Base-by-base conservation (phyloP, 1,284 basidiomycete species). In the Malassezia caprae region DNA sequence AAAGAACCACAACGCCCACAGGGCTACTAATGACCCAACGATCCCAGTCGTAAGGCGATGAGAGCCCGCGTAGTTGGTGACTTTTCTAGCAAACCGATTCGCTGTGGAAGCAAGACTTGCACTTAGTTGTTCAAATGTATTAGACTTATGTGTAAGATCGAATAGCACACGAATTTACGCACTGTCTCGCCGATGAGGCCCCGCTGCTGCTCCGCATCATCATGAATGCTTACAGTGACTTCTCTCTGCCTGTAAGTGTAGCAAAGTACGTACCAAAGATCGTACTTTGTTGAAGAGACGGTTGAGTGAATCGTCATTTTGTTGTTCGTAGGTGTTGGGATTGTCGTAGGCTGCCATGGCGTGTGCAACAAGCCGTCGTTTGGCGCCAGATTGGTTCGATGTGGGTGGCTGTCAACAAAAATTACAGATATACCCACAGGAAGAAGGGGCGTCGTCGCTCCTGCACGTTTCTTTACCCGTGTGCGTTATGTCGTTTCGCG, bases 301-400 rank as follows among this genome's bases (percentile, higher is more conserved):
- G 56, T 68, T 62, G 48, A 70, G 60, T 24, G 68, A 59, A 27
- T 62, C 60, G 42, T 70, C 68, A 62, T 70, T 70, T 61, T 70
- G 68, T 56, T 70, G 66, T 56, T 70, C 68, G 58, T 68, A 68
- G 8, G 58, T 62, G 27, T 58, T 8, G 8, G 31, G 60, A 57
- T 64, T 61, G 10, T 61, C 56, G 55, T 62, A 65, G 52, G 59
- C 60, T 34, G 62, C 61, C 64, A 65, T 65, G n/a, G 17, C 24
- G 15, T 28, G 23, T 17, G 27, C 41, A 39, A 39, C 37, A 11
- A 39, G 2, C 37, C 7, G 7, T 39, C 39, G 19, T 40, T 12
- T 13, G 3, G 8, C 21, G 17, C 5, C n/a, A 21, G 37, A 21
- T 39, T 19, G 17, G 37, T 39, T 19, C 17, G 37, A 39, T 15